phyloP scores from a whole-genome alignment of 306 rosid genomes.

The Purshia tridentata region DNA sequence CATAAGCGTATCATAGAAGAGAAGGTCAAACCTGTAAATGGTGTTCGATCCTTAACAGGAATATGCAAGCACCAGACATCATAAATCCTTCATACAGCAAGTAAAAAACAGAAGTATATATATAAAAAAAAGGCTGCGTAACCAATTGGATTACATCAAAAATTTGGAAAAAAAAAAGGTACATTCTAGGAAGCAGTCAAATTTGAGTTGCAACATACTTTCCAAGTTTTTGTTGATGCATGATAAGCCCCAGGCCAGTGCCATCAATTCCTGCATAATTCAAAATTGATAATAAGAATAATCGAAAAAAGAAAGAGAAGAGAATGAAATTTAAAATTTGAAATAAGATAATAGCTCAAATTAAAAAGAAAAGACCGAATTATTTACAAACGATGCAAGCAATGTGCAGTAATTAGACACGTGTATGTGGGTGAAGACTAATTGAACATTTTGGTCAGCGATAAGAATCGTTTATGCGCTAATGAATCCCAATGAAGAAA shows the following conservation, averaged over 20 bases:
- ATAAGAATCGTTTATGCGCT: neutral
- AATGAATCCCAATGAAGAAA: neutral
- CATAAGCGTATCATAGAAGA: neutral
- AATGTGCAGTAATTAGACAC: neutral
- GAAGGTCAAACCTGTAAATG: slow-evolving; percentile 53
- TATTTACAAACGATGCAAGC: too few relatives aligned
- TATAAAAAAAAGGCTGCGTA: slow-evolving; percentile 14
- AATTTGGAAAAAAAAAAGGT: neutral
- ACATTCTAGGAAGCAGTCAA: neutral
- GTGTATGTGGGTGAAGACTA: neutral
- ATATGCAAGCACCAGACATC: slow-evolving; percentile 90
- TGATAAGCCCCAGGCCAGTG: slow-evolving; percentile 76
- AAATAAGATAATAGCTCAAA: too few relatives aligned
- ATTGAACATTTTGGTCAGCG: neutral
- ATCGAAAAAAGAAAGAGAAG: neutral
- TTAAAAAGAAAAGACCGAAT: too few relatives aligned
- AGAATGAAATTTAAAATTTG: neutral
- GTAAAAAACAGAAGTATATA: neutral
- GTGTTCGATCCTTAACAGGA: slow-evolving; percentile 73
- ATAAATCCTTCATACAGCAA: slow-evolving; percentile 57
- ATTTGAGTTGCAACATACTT: slow-evolving; percentile 45
- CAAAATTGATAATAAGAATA: neutral
- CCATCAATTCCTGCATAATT: slow-evolving; percentile 70
- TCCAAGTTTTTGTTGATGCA: slow-evolving; percentile 62
- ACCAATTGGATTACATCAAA: neutral